Conservation (phyloP, 257 asterid genomes). For the Plantago ovata region DNA sequence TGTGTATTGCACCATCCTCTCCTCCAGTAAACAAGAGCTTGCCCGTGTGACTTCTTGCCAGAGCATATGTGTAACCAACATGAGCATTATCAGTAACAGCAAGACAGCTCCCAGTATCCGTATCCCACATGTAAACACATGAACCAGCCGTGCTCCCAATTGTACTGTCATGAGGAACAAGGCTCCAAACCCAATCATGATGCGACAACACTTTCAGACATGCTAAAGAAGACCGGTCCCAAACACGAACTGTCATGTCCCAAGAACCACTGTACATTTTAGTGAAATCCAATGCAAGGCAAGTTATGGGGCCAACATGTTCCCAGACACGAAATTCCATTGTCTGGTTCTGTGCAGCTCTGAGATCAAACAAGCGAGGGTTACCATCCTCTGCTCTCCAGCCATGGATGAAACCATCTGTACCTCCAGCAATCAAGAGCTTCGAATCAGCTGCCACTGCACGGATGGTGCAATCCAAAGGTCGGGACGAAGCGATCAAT, state of each 20-base stretch:
- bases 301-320: conserved; percentile 87
- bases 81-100: conserved; percentile 41
- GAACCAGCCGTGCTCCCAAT: conserved; percentile 81
- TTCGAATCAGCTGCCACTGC: conserved; percentile 84
- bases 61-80: conserved; percentile 56
- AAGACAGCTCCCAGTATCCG: conserved; percentile 39
- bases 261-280: conserved; percentile 93
- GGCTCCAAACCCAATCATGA: conserved; percentile 95
- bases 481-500: conserved; percentile 68
- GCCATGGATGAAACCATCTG: conserved; percentile 91
- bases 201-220: conserved; percentile 70
- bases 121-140: conserved; percentile 72
- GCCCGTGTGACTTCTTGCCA: conserved; percentile 86
- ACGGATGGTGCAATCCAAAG: conserved; percentile 92
- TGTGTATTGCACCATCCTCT: conserved; percentile 88
- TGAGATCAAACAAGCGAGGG: conserved; percentile 71
- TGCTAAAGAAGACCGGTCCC: conserved; percentile 71
- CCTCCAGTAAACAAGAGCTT: conserved; percentile 89
- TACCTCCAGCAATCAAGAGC: conserved; percentile 89
- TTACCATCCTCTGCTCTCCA: conserved; percentile 84
- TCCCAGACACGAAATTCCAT: conserved; percentile 80
- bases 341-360: conserved; percentile 48
- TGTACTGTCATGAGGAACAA: conserved; percentile 71
- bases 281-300: conserved; percentile 72
- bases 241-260: conserved; percentile 88